Conservation (phyloP, 1,284 basidiomycete species). For the Trichosporon faecale region DNA sequence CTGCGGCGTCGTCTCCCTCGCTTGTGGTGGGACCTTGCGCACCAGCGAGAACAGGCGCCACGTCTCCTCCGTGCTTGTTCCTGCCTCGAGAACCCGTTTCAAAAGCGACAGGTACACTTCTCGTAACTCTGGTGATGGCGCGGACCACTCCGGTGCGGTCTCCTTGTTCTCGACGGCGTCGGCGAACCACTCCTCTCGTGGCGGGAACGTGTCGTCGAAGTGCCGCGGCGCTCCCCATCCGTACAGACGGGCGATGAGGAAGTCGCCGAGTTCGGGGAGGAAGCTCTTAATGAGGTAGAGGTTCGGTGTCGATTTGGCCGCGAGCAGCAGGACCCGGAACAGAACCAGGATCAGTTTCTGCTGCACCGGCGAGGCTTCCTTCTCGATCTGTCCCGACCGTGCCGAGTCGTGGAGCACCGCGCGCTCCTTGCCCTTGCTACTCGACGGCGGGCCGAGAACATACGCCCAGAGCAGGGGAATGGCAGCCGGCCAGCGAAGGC, state of each 20-base stretch:
- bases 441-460: constrained; percentile 30
- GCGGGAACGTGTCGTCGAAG: constrained; percentile 41
- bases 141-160: constrained; percentile 28
- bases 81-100: constrained; percentile 38
- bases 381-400: neutral
- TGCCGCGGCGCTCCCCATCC: constrained; percentile 31
- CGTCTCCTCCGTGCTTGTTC: constrained; percentile 34
- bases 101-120: constrained; percentile 38
- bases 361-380: neutral
- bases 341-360: constrained; percentile 28
- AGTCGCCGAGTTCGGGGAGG: constrained; percentile 37
- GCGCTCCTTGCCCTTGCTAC: neutral
- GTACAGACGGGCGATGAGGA: constrained; percentile 39
- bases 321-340: constrained; percentile 30
- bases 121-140: constrained; percentile 27
- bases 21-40: constrained; percentile 27
- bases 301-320: constrained; percentile 24
- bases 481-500: constrained; percentile 29
- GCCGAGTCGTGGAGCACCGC: neutral
- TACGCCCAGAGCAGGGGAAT: constrained; percentile 41
- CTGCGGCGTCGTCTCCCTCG: constrained; percentile 3
- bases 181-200: constrained; percentile 37
- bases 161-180: constrained; percentile 23
- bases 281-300: constrained; percentile 31
- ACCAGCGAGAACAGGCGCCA: constrained; percentile 46